These are phyloP conservation scores for Fusarium domesticum DNA, from an alignment of 2,329 filamentous ascomycete species.

Conservation along the genomic window DNA sequence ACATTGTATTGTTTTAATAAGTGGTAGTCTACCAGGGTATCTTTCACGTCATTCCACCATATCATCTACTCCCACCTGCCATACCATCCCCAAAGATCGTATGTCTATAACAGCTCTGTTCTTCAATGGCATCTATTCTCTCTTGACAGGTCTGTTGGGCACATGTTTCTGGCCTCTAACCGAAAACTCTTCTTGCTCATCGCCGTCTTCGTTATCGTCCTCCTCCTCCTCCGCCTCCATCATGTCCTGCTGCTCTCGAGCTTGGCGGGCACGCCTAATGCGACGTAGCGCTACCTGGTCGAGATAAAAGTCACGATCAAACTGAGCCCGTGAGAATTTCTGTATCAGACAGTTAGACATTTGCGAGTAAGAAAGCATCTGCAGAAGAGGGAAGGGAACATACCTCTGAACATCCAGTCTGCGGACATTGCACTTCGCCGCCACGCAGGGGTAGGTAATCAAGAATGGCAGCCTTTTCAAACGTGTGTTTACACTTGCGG, in stretches of 20 bases:
- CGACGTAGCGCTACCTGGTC: conserved; percentile 57
- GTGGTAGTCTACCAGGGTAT: no score
- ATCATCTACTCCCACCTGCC: no score
- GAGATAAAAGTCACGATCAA: conserved; percentile 49
- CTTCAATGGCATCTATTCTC: conserved; percentile 12
- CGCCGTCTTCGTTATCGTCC: conserved; percentile 23
- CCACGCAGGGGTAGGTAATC: conserved; percentile 47
- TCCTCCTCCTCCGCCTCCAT: conserved; percentile 37
- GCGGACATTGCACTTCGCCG: conserved; percentile 55
- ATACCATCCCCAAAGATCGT: no score
- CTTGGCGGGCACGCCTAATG: conserved; percentile 53
- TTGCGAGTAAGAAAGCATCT: background rate
- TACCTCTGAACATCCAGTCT: conserved; percentile 61
- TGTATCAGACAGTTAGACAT: conserved; percentile 25
- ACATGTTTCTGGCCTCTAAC: conserved; percentile 25
- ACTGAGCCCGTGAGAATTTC: conserved; percentile 43
- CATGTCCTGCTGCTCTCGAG: conserved; percentile 42
- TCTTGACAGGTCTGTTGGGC: conserved; percentile 24
- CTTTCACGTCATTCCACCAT: no score
- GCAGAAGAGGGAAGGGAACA: conserved; percentile 9
- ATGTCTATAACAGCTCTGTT: background rate
- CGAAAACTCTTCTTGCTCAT: conserved; percentile 24
- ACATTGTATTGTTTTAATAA: no score
- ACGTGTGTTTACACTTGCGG: conserved; percentile 66
- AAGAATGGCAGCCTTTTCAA: conserved; percentile 63